Conservation (phyloP, 2,329 filamentous ascomycete genomes). For the Pseudogymnoascus destructans region DNA sequence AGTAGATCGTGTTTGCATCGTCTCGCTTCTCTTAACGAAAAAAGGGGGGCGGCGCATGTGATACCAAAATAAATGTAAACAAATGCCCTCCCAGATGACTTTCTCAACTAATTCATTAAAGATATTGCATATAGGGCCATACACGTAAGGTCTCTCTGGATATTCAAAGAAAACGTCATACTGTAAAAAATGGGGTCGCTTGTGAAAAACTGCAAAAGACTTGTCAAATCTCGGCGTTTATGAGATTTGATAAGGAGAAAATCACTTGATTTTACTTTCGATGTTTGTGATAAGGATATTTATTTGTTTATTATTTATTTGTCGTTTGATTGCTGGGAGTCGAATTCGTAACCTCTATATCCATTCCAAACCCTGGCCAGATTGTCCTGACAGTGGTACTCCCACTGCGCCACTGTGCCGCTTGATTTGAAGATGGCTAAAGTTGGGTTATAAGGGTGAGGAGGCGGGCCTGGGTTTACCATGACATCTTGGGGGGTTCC, state of each 20-base stretch:
- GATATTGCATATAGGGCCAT: neutral
- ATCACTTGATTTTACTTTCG: slow-evolving; percentile 6
- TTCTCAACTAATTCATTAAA: neutral
- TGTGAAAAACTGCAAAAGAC: neutral
- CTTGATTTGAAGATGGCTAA: neutral
- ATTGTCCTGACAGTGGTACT: slow-evolving; percentile 7
- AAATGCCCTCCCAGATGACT: neutral
- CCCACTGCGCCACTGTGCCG: slow-evolving; percentile 7
- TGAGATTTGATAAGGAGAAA: slow-evolving; percentile 3
- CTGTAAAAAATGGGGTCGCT: neutral
- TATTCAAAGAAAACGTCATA: neutral
- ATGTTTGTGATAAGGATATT: neutral
- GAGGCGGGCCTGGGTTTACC: neutral
- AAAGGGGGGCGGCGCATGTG: neutral
- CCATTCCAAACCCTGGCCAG: slow-evolving; percentile 2
- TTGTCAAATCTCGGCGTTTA: neutral
- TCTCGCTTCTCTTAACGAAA: neutral
- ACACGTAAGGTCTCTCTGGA: neutral
- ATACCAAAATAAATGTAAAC: neutral
- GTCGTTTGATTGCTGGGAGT: neutral
- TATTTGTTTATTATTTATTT: neutral
- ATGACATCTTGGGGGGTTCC: neutral
- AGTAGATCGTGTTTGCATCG: neutral
- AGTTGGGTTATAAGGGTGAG: neutral
- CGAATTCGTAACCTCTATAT: neutral